Conservation (phyloP, 78 protist genomes). For the slime mould (Dictyostelium discoideum) region dicty_2.7 NC_007089.4:3543501-3544000, state of each 20-base stretch:
- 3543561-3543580: background rate
- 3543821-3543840: constrained; percentile 10
- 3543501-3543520: too few species aligned
- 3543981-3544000: constrained; percentile 96
- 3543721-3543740: background rate
- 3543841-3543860: background rate
- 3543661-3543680: background rate
- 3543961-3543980: constrained; percentile 99
- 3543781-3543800: background rate
- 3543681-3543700: background rate
- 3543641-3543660: background rate
- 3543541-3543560: too few species aligned
- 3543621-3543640: background rate
- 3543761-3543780: background rate
- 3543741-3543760: background rate
- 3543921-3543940: constrained; percentile 98
- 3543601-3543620: background rate
- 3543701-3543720: background rate
- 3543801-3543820: background rate
- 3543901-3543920: constrained; percentile 87
- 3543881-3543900: constrained; percentile 18
- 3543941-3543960: constrained; percentile 99
- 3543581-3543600: constrained; percentile 3
- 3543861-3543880: background rate
- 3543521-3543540: too few species aligned